Base-by-base conservation (phyloP, 73 alveolate genomes). In the Symbiodinium pilosum region DNA sequence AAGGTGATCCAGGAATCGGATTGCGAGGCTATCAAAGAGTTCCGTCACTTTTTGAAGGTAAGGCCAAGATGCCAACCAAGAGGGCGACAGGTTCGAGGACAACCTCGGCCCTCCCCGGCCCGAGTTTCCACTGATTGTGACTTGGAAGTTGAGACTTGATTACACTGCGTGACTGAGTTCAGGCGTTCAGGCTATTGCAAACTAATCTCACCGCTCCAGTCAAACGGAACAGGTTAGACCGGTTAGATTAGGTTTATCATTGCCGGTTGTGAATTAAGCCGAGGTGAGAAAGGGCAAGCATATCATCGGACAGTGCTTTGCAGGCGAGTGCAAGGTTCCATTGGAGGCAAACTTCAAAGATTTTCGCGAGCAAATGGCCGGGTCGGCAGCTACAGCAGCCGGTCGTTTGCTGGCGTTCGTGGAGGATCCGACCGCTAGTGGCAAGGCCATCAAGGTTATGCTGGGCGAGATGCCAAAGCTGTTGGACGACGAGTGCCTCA, bases 241-340 rank as follows among this genome's bases (percentile, higher is more conserved):
- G 14, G 75, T 54, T 14, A 18, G 24, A 54, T 24, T 14, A 18
- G 24, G 24, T 14, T 18, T 54, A 18, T 24, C 75, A 18, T 54
- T 54, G 75, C 14, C 24, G 14, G 14, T 24, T 54, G 75, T 14
- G 14, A 14, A 54, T 47, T 14, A 47, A 9, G 59, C 83, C 30
- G 39, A 69, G 84, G 84, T 69, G 84, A n/a, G 84, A 16, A 69
- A 69, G 84, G 84, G 84, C 84, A 69, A 69, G 32, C 34, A 69
- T 38, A 34, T 69, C 18, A 69, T 69, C 40, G 28, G 28, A 38
- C 34, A 30, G 32, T 69, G 84, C 40, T 12, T 20, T 0, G 84
- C 16, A 21, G 84, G 84, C 42, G 40, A 5, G 84, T n/a, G 40
- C 28, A 47, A 47, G 59, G 21, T 9, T 6, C 14, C 6, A 6